Percentiles rank a stretch among this genome's conserved stretches.
These are phyloP conservation scores for Saccharomycopsis guyanensis DNA, from an alignment of 805 yeast species.

Conservation along the genomic window DNA sequence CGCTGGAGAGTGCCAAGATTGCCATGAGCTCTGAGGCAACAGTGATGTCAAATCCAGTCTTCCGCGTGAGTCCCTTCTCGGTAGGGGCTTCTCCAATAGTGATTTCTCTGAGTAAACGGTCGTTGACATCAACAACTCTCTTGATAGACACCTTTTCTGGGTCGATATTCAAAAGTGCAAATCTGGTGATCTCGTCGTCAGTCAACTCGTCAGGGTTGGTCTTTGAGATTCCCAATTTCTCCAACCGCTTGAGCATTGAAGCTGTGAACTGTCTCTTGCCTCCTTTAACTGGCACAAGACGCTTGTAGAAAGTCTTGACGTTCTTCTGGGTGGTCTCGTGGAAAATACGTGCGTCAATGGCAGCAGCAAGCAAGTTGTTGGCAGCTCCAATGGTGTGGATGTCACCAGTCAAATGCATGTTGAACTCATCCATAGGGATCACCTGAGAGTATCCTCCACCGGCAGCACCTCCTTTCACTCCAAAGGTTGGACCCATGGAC, in stretches of 20 bases:
- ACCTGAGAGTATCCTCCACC: slow-evolving; percentile 88
- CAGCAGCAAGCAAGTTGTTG: slow-evolving; percentile 74
- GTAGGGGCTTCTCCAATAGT: slow-evolving; percentile 79
- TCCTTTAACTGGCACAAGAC: slow-evolving; percentile 63
- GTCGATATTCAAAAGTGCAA: slow-evolving; percentile 67
- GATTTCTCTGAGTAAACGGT: slow-evolving; percentile 69
- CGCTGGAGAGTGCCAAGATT: slow-evolving; percentile 64
- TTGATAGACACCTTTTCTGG: slow-evolving; percentile 76
- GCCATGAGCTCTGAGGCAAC: slow-evolving; percentile 88
- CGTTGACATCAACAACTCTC: slow-evolving; percentile 81
- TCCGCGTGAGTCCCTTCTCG: slow-evolving; percentile 64
- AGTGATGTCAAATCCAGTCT: slow-evolving; percentile 76
- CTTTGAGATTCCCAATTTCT: slow-evolving; percentile 60
- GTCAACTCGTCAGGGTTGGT: slow-evolving; percentile 68
- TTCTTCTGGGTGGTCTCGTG: slow-evolving; percentile 72
- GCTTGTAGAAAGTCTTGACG: slow-evolving; percentile 54
- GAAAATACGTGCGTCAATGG: slow-evolving; percentile 80
- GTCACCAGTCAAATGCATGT: slow-evolving; percentile 81
- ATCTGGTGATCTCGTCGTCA: slow-evolving; percentile 53
- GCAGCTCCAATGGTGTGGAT: slow-evolving; percentile 82
- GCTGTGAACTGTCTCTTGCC: slow-evolving; percentile 61
- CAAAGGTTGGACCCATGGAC: slow-evolving; percentile 84
- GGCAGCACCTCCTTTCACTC: slow-evolving; percentile 87
- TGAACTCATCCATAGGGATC: slow-evolving; percentile 83
- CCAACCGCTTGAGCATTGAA: slow-evolving; percentile 59